A percentile compares a stretch with the other conserved stretches of the same genome.
These are phyloP conservation scores for Annulohypoxylon stygium DNA, from an alignment of 495 filamentous ascomycete species.

Conservation along the genomic window DNA sequence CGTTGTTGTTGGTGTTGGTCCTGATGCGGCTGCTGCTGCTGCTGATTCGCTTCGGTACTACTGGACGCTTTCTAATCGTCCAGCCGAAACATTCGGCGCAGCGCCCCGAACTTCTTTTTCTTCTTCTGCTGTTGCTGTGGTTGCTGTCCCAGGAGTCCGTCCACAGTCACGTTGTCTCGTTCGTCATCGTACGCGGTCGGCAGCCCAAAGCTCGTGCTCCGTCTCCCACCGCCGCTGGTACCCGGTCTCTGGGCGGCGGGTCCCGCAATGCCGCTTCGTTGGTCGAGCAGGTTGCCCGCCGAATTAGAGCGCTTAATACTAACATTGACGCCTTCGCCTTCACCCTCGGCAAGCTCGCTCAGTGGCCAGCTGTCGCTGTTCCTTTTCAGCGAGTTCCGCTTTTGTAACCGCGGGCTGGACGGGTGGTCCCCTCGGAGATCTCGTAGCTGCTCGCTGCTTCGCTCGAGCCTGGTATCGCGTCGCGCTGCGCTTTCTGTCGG, in stretches of 20 bases:
- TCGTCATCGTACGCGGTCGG: slow-evolving; percentile 26
- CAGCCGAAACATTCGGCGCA: slow-evolving; percentile 70
- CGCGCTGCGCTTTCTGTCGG: slow-evolving; percentile 62
- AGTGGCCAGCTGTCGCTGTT: slow-evolving; percentile 38
- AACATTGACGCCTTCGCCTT: slow-evolving; percentile 4
- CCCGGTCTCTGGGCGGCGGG: slow-evolving; percentile 23
- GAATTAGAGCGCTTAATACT: slow-evolving; percentile 38
- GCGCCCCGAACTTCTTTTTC: slow-evolving; percentile 70
- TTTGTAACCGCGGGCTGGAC: slow-evolving; percentile 53
- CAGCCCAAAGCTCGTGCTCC: slow-evolving; percentile 43
- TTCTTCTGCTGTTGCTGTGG: slow-evolving; percentile 58
- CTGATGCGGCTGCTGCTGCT: slow-evolving; percentile 8
- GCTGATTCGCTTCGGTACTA: slow-evolving; percentile 20
- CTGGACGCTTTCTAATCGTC: slow-evolving; percentile 57
- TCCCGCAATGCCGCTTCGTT: slow-evolving; percentile 5
- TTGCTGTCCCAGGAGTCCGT: slow-evolving; percentile 42
- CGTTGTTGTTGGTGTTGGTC: slow-evolving; percentile 30
- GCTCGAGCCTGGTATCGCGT: slow-evolving; percentile 65
- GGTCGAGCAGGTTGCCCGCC: slow-evolving; percentile 50
- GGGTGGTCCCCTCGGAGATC: slow-evolving; percentile 42
- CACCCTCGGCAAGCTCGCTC: slow-evolving; percentile 20
- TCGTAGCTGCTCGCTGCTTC: slow-evolving; percentile 58
- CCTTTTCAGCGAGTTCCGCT: slow-evolving; percentile 41
- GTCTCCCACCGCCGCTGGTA: slow-evolving; percentile 23
- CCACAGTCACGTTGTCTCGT: slow-evolving; percentile 44